Evolutionary conservation across 306 rosid genomes (phyloP), one percentile per base, ranked within the genome.

Genomic region (Castanea sativa): DNA sequence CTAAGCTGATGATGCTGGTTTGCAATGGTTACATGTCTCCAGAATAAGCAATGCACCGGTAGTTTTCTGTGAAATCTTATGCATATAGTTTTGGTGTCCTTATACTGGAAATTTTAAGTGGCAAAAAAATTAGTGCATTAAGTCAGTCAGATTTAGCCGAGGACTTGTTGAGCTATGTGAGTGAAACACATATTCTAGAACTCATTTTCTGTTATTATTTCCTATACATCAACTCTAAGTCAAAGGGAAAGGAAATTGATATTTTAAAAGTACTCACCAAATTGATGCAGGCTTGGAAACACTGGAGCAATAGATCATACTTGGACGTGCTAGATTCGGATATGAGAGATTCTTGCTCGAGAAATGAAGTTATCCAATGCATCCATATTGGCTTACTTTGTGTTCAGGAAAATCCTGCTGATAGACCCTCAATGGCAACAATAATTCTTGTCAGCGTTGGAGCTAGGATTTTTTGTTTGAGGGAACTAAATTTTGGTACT

Each of bases 371-470:
- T 18, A 56, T 49, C 0, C 61, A 83, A 74, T 83, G 89, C 52
- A 71, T 86, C 12, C 80, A 83, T 56, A 80, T 86, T 49, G 85
- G 70, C 23, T 69, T 85, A 23, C 23, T 85, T 12, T 78, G 88
- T 56, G 83, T 85, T 25, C 76, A 79, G 27, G 86, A 85, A 74
- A 65, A 85, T 72, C 71, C 79, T 5, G 61, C 27, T 2, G 27
- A 69, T 0, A 82, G 89, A 59, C 87, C 87, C 0, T 61, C 87
- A 14, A 83, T 83, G 85, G 72, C 71, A 32, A 32, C 72, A 18
- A 20, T 86, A 32, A 65, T 75, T 75, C 68, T 81, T 16, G 83
- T 82, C 2, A 25, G 27, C 1, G 2, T 1, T 1, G 2, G 27
- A 25, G 27, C 27, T 25, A 25, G 27, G 27, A 25, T 25, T 25